These are phyloP conservation scores for Gossypium gossypioides DNA, from an alignment of 441 rosid genomes.

Conservation along the genomic window DNA sequence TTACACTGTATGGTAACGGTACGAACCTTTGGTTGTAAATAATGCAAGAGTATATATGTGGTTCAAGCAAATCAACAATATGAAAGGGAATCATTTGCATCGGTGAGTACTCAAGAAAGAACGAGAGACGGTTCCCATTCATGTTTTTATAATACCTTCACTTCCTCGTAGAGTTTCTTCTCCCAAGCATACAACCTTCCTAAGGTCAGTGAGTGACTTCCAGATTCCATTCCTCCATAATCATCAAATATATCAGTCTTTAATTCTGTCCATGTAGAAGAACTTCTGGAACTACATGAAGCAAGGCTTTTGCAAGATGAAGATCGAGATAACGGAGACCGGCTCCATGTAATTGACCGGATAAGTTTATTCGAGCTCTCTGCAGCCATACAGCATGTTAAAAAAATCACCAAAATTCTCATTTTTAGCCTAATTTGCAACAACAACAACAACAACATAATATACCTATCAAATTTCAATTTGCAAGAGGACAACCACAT, in stretches of 20 bases:
- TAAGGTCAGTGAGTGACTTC: slow-evolving; percentile 44
- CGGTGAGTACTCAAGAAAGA: not conserved
- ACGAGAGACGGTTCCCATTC: not conserved
- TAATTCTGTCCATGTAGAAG: slow-evolving; percentile 28
- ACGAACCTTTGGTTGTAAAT: not conserved
- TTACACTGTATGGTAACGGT: not conserved
- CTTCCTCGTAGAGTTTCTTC: slow-evolving; percentile 52
- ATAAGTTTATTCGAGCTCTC: slow-evolving; percentile 35
- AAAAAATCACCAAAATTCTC: slow-evolving; percentile 1
- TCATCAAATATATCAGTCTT: slow-evolving; percentile 29
- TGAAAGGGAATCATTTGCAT: not conserved
- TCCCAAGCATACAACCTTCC: slow-evolving; percentile 56
- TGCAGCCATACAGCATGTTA: slow-evolving; percentile 15
- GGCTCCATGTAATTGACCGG: slow-evolving; percentile 30
- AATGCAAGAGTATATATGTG: not conserved
- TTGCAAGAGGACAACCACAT: not conserved
- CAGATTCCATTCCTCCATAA: slow-evolving; percentile 36
- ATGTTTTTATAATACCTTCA: slow-evolving; percentile 31
- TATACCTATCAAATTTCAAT: not conserved
- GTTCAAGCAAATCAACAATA: not conserved
- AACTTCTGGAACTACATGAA: slow-evolving; percentile 25
- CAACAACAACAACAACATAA: not conserved
- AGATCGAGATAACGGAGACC: slow-evolving; percentile 29
- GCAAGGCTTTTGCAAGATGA: slow-evolving; percentile 34
- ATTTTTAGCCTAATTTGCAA: not conserved